These are phyloP conservation scores for Penstemon barbatus DNA, from an alignment of 257 asterid species.

Conservation along the genomic window DNA sequence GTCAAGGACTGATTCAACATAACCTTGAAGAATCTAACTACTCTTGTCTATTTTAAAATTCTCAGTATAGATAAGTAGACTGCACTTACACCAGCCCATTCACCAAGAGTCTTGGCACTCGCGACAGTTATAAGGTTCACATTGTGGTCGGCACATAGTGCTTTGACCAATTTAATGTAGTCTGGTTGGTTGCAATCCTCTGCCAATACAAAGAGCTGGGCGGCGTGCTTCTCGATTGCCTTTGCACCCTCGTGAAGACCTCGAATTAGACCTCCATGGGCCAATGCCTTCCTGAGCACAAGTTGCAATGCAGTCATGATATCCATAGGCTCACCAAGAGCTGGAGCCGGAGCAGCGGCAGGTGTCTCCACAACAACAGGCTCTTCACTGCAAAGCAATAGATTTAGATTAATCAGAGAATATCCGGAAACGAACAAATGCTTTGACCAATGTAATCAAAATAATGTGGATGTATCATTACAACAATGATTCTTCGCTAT, in stretches of 20 bases:
- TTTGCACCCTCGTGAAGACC: conserved; percentile 56
- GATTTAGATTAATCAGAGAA: background rate
- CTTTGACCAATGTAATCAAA: no score
- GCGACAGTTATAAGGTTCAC: conserved; percentile 49
- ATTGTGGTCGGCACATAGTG: conserved; percentile 19
- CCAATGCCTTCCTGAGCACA: conserved; percentile 46
- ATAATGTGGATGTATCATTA: no score
- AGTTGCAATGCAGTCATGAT: conserved; percentile 64
- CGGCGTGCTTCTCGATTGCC: conserved; percentile 52
- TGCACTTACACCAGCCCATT: conserved; percentile 55
- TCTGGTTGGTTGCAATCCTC: conserved; percentile 52
- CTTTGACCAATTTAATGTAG: conserved; percentile 43
- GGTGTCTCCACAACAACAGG: conserved; percentile 34
- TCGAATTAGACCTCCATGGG: conserved; percentile 48
- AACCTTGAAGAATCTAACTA: background rate
- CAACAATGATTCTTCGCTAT: no score
- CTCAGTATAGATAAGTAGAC: background rate
- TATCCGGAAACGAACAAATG: no score
- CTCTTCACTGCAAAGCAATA: conserved; percentile 38
- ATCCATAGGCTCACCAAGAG: conserved; percentile 69
- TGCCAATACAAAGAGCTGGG: conserved; percentile 54
- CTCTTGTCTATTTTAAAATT: background rate
- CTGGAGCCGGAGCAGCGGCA: conserved; percentile 31
- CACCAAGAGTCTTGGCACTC: conserved; percentile 56
- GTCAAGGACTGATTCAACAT: background rate